Conservation (phyloP, 1,284 basidiomycete genomes). For the Boletus sp. region DNA sequence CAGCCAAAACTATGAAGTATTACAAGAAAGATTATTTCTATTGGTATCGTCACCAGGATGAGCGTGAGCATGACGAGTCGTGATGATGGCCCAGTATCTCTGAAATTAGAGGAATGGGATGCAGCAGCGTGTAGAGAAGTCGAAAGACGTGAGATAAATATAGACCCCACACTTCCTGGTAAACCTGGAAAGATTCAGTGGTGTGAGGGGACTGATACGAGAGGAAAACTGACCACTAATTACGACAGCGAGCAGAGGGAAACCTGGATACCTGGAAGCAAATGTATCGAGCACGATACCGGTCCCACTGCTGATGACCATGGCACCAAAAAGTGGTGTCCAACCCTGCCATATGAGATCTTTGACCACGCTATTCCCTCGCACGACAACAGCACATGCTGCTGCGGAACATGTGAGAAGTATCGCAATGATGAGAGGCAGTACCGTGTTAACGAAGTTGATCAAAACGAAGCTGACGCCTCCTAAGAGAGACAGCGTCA, state of each 20-base stretch:
- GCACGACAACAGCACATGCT: conserved; percentile 54
- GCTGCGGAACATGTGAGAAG: conserved; percentile 57
- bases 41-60: conserved; percentile 70
- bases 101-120: conserved; percentile 19
- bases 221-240: conserved; percentile 65
- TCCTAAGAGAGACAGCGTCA: conserved; percentile 82
- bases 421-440: conserved; percentile 63
- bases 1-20: conserved; percentile 70
- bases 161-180: conserved; percentile 86
- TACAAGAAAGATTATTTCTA: conserved; percentile 71
- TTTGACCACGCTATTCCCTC: conserved; percentile 64
- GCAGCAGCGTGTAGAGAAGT: conserved; percentile 75
- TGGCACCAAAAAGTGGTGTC: conserved; percentile 87
- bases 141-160: conserved; percentile 89
- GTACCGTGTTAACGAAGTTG: conserved; percentile 58
- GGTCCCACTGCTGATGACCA: conserved; percentile 89
- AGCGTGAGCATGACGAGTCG: conserved; percentile 65
- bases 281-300: conserved; percentile 91
- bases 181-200: conserved; percentile 49
- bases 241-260: conserved; percentile 84
- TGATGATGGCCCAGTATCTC: conserved; percentile 41
- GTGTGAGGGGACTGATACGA: background rate
- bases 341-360: conserved; percentile 83
- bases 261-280: conserved; percentile 84
- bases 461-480: conserved; percentile 65